Evolutionary conservation across 2,329 filamentous ascomycete genomes (phyloP).

Genomic region (Boeremia lycopersici): DNA sequence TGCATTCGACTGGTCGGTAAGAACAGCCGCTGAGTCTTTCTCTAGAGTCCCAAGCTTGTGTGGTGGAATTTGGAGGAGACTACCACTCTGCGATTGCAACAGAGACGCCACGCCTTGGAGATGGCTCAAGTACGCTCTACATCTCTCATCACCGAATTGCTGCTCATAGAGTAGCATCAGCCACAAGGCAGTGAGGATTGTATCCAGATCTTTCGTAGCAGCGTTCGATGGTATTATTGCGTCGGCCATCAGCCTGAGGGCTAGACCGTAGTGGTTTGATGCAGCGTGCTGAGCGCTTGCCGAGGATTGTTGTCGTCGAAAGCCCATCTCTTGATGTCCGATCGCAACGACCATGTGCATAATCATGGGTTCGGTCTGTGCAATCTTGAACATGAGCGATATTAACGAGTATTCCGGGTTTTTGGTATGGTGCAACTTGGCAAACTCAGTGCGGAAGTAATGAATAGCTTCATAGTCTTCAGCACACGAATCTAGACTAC

Average conservation of each 20-base stretch:
- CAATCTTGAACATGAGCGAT: constrained; percentile 46
- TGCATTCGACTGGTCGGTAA: not conserved
- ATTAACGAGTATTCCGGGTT: constrained; percentile 46
- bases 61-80: constrained; percentile 13
- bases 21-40: not conserved
- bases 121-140: constrained; percentile 41
- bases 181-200: constrained; percentile 41
- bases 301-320: constrained; percentile 18
- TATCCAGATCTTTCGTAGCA: constrained; percentile 35
- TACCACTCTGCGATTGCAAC: constrained; percentile 24
- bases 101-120: constrained; percentile 42
- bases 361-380: constrained; percentile 41
- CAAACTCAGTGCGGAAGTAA: constrained; percentile 47
- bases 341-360: constrained; percentile 49
- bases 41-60: constrained; percentile 1
- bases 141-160: constrained; percentile 45
- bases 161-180: constrained; percentile 50
- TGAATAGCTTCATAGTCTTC: constrained; percentile 46
- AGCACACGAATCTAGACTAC: constrained; percentile 31
- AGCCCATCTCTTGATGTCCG: constrained; percentile 40
- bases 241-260: constrained; percentile 42
- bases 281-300: constrained; percentile 6
- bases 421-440: constrained; percentile 46
- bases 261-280: constrained; percentile 38
- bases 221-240: constrained; percentile 25